Conservation (phyloP, 1,284 basidiomycete genomes). For the Apiotrichum sp. region DNA sequence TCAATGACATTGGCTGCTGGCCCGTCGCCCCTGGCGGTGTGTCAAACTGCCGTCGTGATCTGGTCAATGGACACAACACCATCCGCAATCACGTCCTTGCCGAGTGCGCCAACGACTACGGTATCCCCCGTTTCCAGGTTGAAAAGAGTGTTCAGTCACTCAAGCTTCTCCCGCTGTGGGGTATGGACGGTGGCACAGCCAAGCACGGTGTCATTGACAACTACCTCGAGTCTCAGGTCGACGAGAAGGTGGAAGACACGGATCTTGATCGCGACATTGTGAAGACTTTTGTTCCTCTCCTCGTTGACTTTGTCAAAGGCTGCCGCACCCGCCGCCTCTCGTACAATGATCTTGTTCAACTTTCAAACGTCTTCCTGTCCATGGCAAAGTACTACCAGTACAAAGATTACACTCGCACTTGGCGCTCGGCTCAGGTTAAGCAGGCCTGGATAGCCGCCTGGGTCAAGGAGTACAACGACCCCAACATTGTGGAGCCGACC, state of each 20-base stretch:
- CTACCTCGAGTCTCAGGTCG: slow-evolving; percentile 12
- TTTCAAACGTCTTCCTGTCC: slow-evolving; percentile 10
- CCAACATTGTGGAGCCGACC: slow-evolving; percentile 6
- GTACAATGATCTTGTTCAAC: slow-evolving; percentile 1
- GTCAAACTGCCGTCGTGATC: slow-evolving; percentile 13
- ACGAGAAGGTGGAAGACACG: slow-evolving; percentile 9
- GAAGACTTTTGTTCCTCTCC: slow-evolving; percentile 6
- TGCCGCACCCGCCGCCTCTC: slow-evolving; percentile 6
- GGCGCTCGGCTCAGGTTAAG: slow-evolving; percentile 8
- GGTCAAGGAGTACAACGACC: slow-evolving; percentile 9
- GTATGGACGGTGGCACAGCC: slow-evolving; percentile 9
- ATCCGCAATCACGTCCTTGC: slow-evolving; percentile 14
- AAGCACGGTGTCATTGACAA: slow-evolving; percentile 10
- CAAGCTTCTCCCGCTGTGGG: slow-evolving; percentile 14
- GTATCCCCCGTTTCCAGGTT: slow-evolving; percentile 12
- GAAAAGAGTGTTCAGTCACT: slow-evolving; percentile 11
- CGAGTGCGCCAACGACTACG: slow-evolving; percentile 15
- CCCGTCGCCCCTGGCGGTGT: slow-evolving; percentile 12
- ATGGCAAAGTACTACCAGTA: slow-evolving; percentile 11
- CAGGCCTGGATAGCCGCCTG: slow-evolving; percentile 10
- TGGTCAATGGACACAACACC: slow-evolving; percentile 11
- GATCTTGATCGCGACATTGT: slow-evolving; percentile 12
- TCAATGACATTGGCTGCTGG: slow-evolving; percentile 13
- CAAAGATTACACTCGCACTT: slow-evolving; percentile 11
- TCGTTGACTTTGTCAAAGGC: slow-evolving; percentile 11